Evolutionary conservation across 2,329 filamentous ascomycete genomes (phyloP).

Genomic region (Drechslerella stenobrocha): DNA sequence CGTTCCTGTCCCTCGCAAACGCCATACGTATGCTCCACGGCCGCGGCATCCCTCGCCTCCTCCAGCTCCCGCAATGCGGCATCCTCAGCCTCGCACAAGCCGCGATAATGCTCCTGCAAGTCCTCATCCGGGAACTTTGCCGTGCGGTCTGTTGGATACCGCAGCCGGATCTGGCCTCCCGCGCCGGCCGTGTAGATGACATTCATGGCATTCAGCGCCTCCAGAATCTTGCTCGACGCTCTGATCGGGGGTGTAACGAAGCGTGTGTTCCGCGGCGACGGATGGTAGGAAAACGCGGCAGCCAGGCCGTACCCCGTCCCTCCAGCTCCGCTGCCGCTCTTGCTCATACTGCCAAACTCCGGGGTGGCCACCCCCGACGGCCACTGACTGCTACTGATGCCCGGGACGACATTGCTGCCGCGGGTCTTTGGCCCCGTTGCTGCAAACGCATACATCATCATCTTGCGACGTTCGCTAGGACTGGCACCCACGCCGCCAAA

Average conservation of each 20-base stretch:
- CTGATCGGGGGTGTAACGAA: conserved; percentile 42
- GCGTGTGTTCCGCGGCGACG: conserved; percentile 40
- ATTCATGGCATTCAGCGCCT: conserved; percentile 17
- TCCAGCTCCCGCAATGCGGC: conserved; percentile 33
- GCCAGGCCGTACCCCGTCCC: conserved; percentile 23
- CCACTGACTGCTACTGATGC: conserved; percentile 38
- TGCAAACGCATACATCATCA: conserved; percentile 27
- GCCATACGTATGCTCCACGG: conserved; percentile 32
- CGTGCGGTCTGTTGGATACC: conserved; percentile 24
- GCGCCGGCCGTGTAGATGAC: too few relatives aligned
- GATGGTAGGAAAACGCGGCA: conserved; percentile 43
- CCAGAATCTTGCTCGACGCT: conserved; percentile 44
- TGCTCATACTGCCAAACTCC: conserved; percentile 31
- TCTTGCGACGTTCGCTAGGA: conserved; percentile 33
- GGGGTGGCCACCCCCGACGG: conserved; percentile 33
- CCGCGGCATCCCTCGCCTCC: conserved; percentile 32
- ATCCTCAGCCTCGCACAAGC: conserved; percentile 35
- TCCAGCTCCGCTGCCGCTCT: conserved; percentile 1
- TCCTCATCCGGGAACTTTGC: conserved; percentile 40
- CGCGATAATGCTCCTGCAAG: conserved; percentile 43
- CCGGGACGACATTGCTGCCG: conserved; percentile 39
- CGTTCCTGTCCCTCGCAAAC: conserved; percentile 3
- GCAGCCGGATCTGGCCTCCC: conserved; percentile 22
- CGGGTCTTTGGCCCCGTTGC: conserved; percentile 18
- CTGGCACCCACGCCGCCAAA: conserved; percentile 20